Conservation (phyloP, 805 yeast species). For the Saccharomycopsis sp. region DNA sequence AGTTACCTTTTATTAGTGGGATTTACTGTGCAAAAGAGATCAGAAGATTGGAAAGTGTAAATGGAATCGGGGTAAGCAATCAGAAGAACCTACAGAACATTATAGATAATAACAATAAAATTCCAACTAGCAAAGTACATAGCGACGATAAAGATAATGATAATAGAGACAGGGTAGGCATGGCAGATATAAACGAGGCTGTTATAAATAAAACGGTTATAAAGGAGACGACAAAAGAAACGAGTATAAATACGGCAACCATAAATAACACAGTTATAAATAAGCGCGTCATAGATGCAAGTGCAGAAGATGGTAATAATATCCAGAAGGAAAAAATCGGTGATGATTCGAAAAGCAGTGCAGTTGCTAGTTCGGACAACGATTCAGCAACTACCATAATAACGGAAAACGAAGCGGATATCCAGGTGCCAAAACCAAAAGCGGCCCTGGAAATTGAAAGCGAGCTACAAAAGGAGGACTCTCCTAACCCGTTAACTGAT, state of each 20-base stretch:
- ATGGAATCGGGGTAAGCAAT: conserved; percentile 54
- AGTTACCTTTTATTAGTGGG: conserved; percentile 93
- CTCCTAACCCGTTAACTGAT: conserved; percentile 24
- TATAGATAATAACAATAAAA: not conserved
- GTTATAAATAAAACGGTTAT: no score
- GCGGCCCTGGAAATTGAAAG: conserved; percentile 33
- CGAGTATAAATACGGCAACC: not conserved
- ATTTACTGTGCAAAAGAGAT: conserved; percentile 92
- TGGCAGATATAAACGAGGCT: no score
- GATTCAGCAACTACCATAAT: not conserved
- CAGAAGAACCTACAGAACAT: conserved; percentile 5
- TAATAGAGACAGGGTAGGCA: not conserved
- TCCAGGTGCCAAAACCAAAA: not conserved
- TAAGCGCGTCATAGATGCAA: no score
- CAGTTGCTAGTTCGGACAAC: not conserved
- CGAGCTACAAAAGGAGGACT: conserved; percentile 21
- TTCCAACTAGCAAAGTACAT: not conserved
- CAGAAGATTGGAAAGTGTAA: conserved; percentile 71
- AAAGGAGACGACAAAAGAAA: no score
- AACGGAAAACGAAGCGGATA: not conserved
- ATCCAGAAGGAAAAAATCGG: not conserved
- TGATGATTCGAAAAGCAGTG: not conserved
- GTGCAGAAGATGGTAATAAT: not conserved
- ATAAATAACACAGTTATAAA: no score
- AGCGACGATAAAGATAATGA: not conserved